Evolutionary conservation across 768 basidiomycete species (phyloP), one percentile per base, ranked within the genome.

Genomic region (Lanmaoa rubissima): DNA sequence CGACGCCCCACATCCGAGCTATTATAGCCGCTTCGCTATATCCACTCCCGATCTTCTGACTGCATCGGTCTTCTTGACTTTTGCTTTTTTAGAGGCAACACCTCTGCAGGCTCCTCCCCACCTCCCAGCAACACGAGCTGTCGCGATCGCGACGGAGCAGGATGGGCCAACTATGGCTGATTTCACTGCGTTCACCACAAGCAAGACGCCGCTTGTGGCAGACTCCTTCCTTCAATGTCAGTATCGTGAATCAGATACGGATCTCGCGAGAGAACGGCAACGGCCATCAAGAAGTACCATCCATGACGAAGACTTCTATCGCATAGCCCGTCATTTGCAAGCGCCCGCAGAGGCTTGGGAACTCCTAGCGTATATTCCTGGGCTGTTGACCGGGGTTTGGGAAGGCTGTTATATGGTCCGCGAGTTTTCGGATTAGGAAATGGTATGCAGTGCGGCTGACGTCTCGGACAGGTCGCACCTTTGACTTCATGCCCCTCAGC

Each of bases 401-500:
- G 79, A 85, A 69, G 85, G 85, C 1, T 74, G 73, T 46, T 82
- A 78, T 65, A 82, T 82, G 81, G 85, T 84, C 61, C 65, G 74
- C 65, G 46, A 54, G 42, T 60, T 59, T 39, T 69, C 14, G 46
- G 42, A 61, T 66, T 61, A 41, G 46, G 59, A 50, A 46, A 45
- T 51, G 45, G 44, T 47, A 17, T 48, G 45, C 49, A 46, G 50
- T 19, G 51, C 50, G 47, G 51, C 64, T 72, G 54, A 72, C 53
- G 8, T 41, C 11, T 19, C 3, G 13, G 17, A 51, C 56, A 74
- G 73, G 68, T 71, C 14, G 72, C 71, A 16, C 53, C 73, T 34
- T 52, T 56, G 52, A 55, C 64, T 32, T 53, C 57, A 7, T 65
- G 63, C 38, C n/a, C 56, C 42, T 53, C 69, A 8, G 24, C 44